Base-by-base conservation (phyloP, 352 stramenopile species). In the Phytophthora sansomeana region DNA sequence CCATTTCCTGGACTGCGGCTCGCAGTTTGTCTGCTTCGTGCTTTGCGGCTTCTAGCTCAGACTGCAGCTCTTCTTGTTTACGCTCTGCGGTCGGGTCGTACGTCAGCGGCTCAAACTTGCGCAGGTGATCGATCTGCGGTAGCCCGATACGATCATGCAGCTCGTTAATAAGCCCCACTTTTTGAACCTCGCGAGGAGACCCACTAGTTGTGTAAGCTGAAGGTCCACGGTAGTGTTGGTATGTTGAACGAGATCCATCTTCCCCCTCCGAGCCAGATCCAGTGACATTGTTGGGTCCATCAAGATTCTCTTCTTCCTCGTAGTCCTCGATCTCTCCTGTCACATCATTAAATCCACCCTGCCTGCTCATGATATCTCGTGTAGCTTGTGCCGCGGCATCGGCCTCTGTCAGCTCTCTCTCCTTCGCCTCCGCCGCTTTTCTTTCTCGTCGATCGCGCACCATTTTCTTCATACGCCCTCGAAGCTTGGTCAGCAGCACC, bases 141-240 rank as follows among this genome's bases (percentile, higher is more conserved):
- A 95, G 69, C 5, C 85, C 86, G 32, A 95, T 90, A 33, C 73
- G 79, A 17, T 72, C 47, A 46, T 92, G 87, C 17, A 93, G 68
- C 60, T 95, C 87, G 36, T 95, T 95, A 29, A 95, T 72, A n/a
- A 95, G 71, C n/a, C 63, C 68, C 1, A 83, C 71, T 51, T 93
- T 93, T 47, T 92, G 78, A 10, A 53, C 62, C 50, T 90, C 84
- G 3, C 75, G 62, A 7, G 74, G 69, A n/a, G 75, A 84, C 1
- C 50, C 56, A 5, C 17, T 28, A 43, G 35, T 38, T 33, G 41
- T 24, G 48, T 48, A 13, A 5, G 28, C n/a, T 28, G n/a, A 5
- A 26, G 24, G 9, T 11, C 38, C 30, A 21, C 24, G 44, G 41
- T 53, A 60, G 36, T 58, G 47, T 19, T 61, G 55, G 19, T 63